Conservation (phyloP, 495 filamentous ascomycete genomes). For the Astrocystis sublimbata region DNA sequence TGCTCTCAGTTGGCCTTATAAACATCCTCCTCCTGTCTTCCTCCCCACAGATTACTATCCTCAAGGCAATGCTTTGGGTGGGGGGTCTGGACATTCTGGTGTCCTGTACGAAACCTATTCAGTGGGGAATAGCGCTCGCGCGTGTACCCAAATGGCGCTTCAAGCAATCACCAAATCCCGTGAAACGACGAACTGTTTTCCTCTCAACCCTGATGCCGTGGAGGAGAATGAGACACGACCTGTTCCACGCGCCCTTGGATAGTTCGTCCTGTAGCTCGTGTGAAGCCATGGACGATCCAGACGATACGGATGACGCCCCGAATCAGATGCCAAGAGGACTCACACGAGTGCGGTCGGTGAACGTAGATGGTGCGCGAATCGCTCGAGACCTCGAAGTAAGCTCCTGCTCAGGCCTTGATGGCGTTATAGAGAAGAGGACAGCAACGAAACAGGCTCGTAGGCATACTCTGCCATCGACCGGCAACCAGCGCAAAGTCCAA, state of each 20-base stretch:
- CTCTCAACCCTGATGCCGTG: conserved; percentile 34
- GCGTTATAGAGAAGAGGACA: conserved; percentile 17
- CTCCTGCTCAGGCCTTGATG: not conserved
- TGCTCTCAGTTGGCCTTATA: conserved; percentile 79
- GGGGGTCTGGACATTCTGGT: conserved; percentile 78
- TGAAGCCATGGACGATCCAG: conserved; percentile 31
- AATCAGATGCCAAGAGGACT: conserved; percentile 13
- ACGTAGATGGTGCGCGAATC: not conserved
- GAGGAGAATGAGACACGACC: conserved; percentile 33
- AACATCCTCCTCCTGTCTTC: conserved; percentile 75
- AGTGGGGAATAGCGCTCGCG: conserved; percentile 82
- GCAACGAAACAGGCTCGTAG: conserved; percentile 38
- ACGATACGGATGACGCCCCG: conserved; percentile 21
- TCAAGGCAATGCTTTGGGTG: conserved; percentile 82
- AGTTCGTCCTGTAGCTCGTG: conserved; percentile 36
- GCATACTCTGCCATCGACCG: conserved; percentile 54
- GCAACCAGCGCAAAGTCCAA: conserved; percentile 31
- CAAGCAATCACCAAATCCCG: conserved; percentile 45
- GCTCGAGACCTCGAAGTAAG: not conserved
- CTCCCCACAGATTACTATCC: conserved; percentile 82
- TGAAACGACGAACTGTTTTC: conserved; percentile 26
- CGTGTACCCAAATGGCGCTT: conserved; percentile 92
- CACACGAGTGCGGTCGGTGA: conserved; percentile 2
- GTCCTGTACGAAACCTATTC: conserved; percentile 71
- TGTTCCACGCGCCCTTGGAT: conserved; percentile 30